A percentile compares a stretch with the other conserved stretches of the same genome.
Evolutionary conservation across 2,329 filamentous ascomycete genomes (phyloP).

Genomic region (Aspergillus versicolor): DNA sequence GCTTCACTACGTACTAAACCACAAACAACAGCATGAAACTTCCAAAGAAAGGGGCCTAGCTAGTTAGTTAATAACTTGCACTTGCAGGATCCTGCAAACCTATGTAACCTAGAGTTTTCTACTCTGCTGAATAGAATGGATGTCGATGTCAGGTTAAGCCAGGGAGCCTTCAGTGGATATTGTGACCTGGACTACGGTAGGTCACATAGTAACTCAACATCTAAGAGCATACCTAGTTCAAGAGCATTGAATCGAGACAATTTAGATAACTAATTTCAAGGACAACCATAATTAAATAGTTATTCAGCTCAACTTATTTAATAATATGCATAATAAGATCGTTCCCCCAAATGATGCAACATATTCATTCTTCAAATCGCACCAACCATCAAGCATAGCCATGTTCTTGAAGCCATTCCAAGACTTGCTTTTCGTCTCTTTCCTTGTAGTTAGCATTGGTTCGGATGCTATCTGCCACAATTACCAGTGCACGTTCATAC

Average conservation of each 20-base stretch:
- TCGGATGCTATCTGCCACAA: conserved; percentile 81
- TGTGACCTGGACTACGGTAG: not conserved
- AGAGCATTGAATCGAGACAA: not conserved
- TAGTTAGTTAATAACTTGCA: not conserved
- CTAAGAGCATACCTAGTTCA: not conserved
- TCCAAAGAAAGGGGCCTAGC: not conserved
- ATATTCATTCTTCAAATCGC: not conserved
- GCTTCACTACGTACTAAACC: not conserved
- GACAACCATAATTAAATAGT: no score
- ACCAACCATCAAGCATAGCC: conserved; percentile 51
- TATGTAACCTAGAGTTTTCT: not conserved
- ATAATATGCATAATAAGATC: not conserved
- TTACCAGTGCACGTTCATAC: conserved; percentile 81
- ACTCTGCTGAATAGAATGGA: not conserved
- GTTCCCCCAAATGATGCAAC: no score
- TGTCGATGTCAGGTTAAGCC: not conserved
- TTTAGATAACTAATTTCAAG: not conserved
- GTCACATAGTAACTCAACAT: not conserved
- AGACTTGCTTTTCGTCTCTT: conserved; percentile 69
- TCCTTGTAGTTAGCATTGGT: conserved; percentile 79
- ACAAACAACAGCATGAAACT: not conserved
- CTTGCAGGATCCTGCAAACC: not conserved
- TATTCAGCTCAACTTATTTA: not conserved
- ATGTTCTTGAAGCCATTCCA: conserved; percentile 73
- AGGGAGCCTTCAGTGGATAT: not conserved